Evolutionary conservation across 1,139 yeast species (phyloP), one percentile per base, ranked within the genome.

Genomic region (Dujonia santamariae): DNA sequence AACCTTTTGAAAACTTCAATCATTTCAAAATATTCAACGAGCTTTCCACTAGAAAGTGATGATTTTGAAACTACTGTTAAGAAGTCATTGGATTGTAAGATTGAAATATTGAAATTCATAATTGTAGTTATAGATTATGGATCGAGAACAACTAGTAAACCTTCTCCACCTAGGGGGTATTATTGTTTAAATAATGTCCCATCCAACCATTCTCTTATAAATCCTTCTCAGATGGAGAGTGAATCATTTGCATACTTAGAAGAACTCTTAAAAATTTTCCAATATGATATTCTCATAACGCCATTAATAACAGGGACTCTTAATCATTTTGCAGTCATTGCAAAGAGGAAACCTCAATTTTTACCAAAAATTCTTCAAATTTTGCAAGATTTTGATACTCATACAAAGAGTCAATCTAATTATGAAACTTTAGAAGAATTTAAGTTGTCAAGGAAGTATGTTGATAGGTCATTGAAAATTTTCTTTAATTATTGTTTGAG

Each of bases 221-320:
- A 75, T 39, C 67, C 63, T 35, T 54, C 64, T 28, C 48, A 50
- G 37, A 60, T 87, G 45, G 88, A 84, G 46, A 76, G 83, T 7
- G 96, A 90, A 54, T 84, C 92, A 0, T 72, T 71, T 36, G 80
- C 75, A 2, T 63, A 85, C 34, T 63, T 92, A 32, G 96, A 87
- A 44, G 57, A 78, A 32, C 56, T 90, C 26, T 61, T 87, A 32
- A 63, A 67, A 32, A 64, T 74, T 16, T 65, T 88, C 37, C 63
- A 67, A 25, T 76, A 69, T 21, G 83, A 79, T 40, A 66, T 78
- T 34, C 56, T 80, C 42, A 67, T 78, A 3, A 61, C 83, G 1
- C 75, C 80, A 3, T 45, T 80, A 3, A 70, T 78, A 26, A 68
- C 81, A 5, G 78, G 84, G 2, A 61, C 78, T 1, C 55, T 79